Percentiles rank a stretch among this genome's conserved stretches.
phyloP scores from a whole-genome alignment of 2,329 filamentous ascomycete species.

The Diaporthe caulivora region DNA sequence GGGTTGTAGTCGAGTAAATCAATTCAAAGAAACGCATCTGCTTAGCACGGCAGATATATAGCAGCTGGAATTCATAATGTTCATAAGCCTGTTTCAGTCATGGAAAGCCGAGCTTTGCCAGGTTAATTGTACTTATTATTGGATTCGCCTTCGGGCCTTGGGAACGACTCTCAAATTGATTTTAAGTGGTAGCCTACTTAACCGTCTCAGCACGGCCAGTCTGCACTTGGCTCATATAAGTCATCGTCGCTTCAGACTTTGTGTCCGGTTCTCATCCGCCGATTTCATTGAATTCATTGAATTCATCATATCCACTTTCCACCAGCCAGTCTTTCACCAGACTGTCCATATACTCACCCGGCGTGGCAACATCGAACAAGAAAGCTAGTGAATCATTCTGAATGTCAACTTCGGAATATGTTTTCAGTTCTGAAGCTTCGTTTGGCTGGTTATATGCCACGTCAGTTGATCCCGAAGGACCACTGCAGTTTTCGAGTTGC shows the following conservation, averaged over 20 bases:
- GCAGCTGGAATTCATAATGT: too few species aligned
- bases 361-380: not conserved
- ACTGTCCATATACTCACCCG: not conserved
- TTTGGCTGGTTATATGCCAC: not conserved
- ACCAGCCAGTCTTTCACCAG: not conserved
- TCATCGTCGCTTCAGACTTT: not conserved
- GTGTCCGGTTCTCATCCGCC: fast-evolving
- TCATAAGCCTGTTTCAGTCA: too few species aligned
- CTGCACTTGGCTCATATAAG: too few species aligned
- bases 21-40: too few species aligned
- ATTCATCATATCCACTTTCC: not conserved
- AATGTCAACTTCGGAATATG: not conserved
- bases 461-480: not conserved
- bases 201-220: not conserved
- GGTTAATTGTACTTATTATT: not conserved
- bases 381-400: not conserved
- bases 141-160: too few species aligned
- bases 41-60: too few species aligned
- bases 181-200: not conserved
- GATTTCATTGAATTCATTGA: not conserved
- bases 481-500: not conserved
- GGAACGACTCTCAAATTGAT: too few species aligned
- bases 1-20: too few species aligned
- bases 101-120: too few species aligned
- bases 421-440: not conserved